These are phyloP conservation scores for Pseudogymnoascus sp. DNA, from an alignment of 2,329 filamentous ascomycete species.

Conservation along the genomic window DNA sequence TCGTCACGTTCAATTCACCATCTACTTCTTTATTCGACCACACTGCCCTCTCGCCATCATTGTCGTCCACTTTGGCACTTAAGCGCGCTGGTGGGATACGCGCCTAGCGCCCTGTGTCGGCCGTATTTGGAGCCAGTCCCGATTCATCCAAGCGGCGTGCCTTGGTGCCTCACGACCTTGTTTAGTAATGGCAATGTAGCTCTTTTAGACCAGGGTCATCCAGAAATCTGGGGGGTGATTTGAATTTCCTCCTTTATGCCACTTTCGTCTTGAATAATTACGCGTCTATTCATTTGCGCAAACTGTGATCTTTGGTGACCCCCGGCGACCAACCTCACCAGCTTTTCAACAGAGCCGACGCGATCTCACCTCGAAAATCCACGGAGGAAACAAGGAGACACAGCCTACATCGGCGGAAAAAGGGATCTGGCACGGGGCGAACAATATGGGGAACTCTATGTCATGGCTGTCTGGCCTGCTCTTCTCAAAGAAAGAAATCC, in stretches of 20 bases:
- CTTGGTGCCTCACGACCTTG: constrained; percentile 2
- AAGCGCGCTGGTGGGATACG: constrained; percentile 8
- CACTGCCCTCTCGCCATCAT: constrained; percentile 1
- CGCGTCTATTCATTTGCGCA: neutral
- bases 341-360: neutral
- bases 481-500: constrained; percentile 94
- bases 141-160: neutral
- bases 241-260: neutral
- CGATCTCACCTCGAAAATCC: neutral
- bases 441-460: constrained; percentile 29
- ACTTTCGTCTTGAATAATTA: neutral
- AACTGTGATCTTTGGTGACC: neutral
- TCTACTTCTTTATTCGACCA: neutral
- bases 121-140: constrained; percentile 5
- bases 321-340: neutral
- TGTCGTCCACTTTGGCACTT: constrained; percentile 8
- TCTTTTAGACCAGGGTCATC: neutral
- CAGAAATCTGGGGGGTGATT: neutral
- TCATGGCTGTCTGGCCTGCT: constrained; percentile 65
- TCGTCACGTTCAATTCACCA: constrained; percentile 3
- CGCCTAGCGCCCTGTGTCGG: constrained; percentile 2
- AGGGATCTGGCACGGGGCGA: constrained; percentile 2
- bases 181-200: neutral
- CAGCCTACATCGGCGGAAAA: neutral
- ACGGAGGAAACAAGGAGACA: neutral